Conservation (phyloP, 805 yeast species). For the Ogataea wickerhamii region DNA sequence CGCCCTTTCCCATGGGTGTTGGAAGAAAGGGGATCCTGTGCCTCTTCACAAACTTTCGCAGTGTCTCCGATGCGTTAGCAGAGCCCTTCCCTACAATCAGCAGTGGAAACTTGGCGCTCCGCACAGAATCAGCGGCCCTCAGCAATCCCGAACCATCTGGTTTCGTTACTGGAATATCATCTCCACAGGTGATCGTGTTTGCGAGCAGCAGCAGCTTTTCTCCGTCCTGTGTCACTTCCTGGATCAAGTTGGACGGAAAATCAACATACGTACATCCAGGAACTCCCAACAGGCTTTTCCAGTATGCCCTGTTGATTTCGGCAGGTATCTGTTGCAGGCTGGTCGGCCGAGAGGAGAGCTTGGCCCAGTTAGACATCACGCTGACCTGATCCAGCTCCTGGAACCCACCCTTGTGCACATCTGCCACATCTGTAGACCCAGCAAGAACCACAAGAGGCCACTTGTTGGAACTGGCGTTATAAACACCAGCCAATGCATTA, state of each 20-base stretch:
- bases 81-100: constrained; percentile 68
- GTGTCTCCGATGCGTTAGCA: constrained; percentile 37
- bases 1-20: constrained; percentile 80
- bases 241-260: constrained; percentile 59
- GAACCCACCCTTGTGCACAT: constrained; percentile 57
- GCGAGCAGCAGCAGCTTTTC: background rate
- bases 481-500: constrained; percentile 64
- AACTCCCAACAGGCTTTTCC: constrained; percentile 42
- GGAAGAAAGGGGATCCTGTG: constrained; percentile 58
- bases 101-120: constrained; percentile 43
- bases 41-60: constrained; percentile 39
- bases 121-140: constrained; percentile 34
- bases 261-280: constrained; percentile 66
- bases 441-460: constrained; percentile 68
- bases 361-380: constrained; percentile 41
- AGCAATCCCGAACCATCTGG: constrained; percentile 36
- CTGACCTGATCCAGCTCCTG: constrained; percentile 69
- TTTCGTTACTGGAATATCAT: constrained; percentile 1
- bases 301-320: constrained; percentile 45
- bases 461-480: constrained; percentile 56
- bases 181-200: constrained; percentile 17
- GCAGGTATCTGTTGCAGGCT: constrained; percentile 35
- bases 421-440: constrained; percentile 52
- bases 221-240: constrained; percentile 21
- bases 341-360: constrained; percentile 39